Conservation (phyloP, 106 monocot genomes). For the Platanthera guangdongensis region DNA sequence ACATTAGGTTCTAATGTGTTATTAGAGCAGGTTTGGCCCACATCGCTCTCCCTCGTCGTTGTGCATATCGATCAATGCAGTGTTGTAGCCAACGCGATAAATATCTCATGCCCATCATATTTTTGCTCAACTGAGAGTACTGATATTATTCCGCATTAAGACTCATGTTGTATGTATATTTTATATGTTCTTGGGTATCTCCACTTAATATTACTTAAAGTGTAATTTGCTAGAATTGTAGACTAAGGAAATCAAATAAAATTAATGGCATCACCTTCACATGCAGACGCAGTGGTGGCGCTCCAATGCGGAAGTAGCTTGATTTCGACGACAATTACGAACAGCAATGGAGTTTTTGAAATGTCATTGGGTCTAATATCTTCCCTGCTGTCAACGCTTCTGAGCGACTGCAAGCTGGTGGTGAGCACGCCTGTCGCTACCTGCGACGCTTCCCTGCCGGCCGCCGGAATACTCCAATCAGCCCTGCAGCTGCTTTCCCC, state of each 20-base stretch:
- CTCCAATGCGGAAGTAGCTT: constrained; percentile 32
- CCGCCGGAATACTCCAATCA: constrained; percentile 13
- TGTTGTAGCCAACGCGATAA: too few species aligned
- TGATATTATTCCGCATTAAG: too few species aligned
- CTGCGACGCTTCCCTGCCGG: constrained; percentile 14
- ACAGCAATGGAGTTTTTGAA: constrained; percentile 27
- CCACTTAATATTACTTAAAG: too few species aligned
- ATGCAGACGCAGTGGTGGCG: constrained; percentile 45
- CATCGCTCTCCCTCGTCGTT: too few species aligned
- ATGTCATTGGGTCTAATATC: constrained; percentile 22
- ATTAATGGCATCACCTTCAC: neutral
- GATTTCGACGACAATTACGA: constrained; percentile 29
- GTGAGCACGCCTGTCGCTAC: constrained; percentile 36
- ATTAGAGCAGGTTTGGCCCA: too few species aligned
- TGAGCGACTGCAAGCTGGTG: constrained; percentile 31
- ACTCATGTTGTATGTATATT: too few species aligned
- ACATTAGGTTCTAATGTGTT: too few species aligned
- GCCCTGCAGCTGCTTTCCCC: constrained; percentile 9
- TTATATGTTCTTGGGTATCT: too few species aligned
- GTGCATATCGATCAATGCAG: too few species aligned
- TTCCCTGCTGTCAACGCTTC: constrained; percentile 25
- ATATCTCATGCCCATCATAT: too few species aligned
- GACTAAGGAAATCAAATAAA: neutral
- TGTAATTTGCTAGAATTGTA: too few species aligned
- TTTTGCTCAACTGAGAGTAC: too few species aligned